Base-by-base conservation (phyloP, 768 basidiomycete genomes). In the Asterophora lycoperdoides region DNA sequence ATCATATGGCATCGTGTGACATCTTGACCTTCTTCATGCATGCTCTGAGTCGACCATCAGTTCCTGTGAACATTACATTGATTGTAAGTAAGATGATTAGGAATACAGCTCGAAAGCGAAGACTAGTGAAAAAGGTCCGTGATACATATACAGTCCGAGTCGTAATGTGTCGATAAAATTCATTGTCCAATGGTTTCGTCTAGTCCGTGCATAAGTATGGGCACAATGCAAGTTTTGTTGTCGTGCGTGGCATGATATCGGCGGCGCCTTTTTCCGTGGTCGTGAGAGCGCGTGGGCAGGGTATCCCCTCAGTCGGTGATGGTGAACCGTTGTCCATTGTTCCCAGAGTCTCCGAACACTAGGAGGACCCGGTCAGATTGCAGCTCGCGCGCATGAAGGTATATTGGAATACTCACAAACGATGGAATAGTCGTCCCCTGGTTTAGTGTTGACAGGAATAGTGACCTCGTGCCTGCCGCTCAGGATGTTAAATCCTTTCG, bases 311-410 rank as follows among this genome's bases (percentile, higher is more conserved):
- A 72, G 39, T 59, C 45, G 14, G 56, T 60, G 49, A 82, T 81
- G 10, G 67, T 68, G 56, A 81, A 81, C 37, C 44, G 13, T 6
- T 61, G 62, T 23, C 78, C 72, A 44, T 64, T 71, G 53, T 68
- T 68, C 14, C 66, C 66, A 23, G 66, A 68, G 49, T 68, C 60
- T 29, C 66, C 65, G 46, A 68, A 65, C 28, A 68, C 66, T 68
- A 47, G 34, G 41, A 51, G 39, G 23, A 23, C 23, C 23, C 23
- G n/a, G 36, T 44, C 43, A 36, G 45, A 43, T 44, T 46, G 39
- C 9, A 3, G 19, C 39, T 17, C 32, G 26, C 20, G 28, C 23
- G 20, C 19, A 39, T 13, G 2, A 14, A 29, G 20, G 11, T 8
- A 15, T 33, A 18, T 10, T 20, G 32, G 15, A 15, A 32, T 8